Evolutionary conservation across 73 alveolate genomes (phyloP), one percentile per base, ranked within the genome.

Genomic region (Stentor coeruleus): DNA sequence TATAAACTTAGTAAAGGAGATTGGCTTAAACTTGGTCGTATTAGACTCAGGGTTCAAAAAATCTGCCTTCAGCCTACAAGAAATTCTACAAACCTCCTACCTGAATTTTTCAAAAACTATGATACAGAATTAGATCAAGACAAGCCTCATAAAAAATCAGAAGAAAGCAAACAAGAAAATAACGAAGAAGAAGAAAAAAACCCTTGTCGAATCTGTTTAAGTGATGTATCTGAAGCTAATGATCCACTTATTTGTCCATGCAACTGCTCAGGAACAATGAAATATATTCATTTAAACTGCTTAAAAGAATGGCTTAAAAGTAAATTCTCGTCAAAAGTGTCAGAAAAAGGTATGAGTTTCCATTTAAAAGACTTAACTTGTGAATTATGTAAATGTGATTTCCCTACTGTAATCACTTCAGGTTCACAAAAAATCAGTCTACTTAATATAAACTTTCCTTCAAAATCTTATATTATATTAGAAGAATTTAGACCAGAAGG

Each of bases 201-300:
- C 41, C 36, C 84, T 0, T 87, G 93, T 72, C 41, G 86, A 74
- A 86, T 87, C 59, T 87, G 93, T 55, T 57, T 87, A 41, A 57
- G 73, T 59, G 93, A 87, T n/a, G 58, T 39, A 36, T 3, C 49
- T 37, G 42, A 77, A 4, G 35, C 28, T 6, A 90, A 82, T 38
- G 85, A 87, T 55, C 93, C 93, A 0, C 82, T 87, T 36, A 76
- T 87, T 0, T 38, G 79, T 35, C 93, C 93, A 3, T 87, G 93
- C 38, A 85, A 87, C 3, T 87, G 93, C 41, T 81, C 77, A 36
- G 93, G 93, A 41, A 72, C 92, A 14, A 81, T 83, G 41, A 59
- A 84, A 86, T 83, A 39, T 36, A 82, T 84, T 42, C 93, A 87
- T 87, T 84, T 85, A 41, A 59, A 74, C 33, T 87, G 93, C 58